Percentiles rank a stretch among this genome's conserved stretches.
phyloP scores from a whole-genome alignment of 306 rosid species.

The Gillenia trifoliata region DNA sequence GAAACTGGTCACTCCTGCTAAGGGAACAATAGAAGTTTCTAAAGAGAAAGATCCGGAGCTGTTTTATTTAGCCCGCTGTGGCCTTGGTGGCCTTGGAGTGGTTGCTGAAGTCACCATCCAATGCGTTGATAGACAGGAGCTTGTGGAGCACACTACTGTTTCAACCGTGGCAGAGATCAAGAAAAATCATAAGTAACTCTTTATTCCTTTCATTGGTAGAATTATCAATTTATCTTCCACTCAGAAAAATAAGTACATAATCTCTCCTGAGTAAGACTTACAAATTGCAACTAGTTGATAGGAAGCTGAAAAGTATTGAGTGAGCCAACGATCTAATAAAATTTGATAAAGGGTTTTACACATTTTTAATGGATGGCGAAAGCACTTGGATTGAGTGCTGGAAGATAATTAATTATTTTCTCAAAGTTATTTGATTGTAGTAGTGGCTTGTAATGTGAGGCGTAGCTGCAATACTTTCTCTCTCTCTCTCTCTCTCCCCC shows the following conservation, averaged over 20 bases:
- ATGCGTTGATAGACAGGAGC: slow-evolving; percentile 96
- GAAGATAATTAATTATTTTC: background rate
- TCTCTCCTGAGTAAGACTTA: background rate
- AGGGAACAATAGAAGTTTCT: slow-evolving; percentile 83
- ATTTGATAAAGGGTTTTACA: background rate
- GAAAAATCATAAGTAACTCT: slow-evolving; percentile 87
- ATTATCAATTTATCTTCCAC: background rate
- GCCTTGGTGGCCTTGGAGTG: slow-evolving; percentile 97
- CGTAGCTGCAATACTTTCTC: background rate
- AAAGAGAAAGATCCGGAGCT: slow-evolving; percentile 84
- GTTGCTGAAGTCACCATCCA: slow-evolving; percentile 97
- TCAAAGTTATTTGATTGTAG: background rate
- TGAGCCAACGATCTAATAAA: background rate
- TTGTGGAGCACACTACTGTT: slow-evolving; percentile 84
- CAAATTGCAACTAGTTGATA: slow-evolving; percentile 8
- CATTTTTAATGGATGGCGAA: background rate
- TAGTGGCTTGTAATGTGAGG: background rate
- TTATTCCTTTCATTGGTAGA: background rate
- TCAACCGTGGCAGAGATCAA: slow-evolving; percentile 74
- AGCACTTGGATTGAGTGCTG: background rate
- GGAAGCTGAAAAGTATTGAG: background rate
- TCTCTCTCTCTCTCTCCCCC: background rate
- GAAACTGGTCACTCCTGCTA: slow-evolving; percentile 92
- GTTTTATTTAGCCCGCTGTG: slow-evolving; percentile 92
- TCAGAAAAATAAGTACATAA: background rate